A percentile compares a stretch with the other conserved stretches of the same genome.
These are phyloP conservation scores for Aspergillus viridinutans DNA, from an alignment of 2,329 filamentous ascomycete genomes.

Conservation along the genomic window DNA sequence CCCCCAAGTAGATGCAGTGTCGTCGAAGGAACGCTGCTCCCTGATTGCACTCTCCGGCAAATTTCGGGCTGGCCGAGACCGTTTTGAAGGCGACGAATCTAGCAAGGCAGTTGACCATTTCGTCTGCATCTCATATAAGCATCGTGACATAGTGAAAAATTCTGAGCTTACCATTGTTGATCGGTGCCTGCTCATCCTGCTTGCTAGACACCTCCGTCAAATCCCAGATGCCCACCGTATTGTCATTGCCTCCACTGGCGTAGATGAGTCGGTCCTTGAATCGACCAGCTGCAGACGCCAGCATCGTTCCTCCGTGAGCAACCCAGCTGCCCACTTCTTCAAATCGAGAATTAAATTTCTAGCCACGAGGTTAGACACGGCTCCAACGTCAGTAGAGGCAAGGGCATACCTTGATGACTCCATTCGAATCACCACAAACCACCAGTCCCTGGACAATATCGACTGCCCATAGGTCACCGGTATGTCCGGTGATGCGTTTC, in stretches of 20 bases:
- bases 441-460: constrained; percentile 80
- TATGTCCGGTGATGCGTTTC: constrained; percentile 75
- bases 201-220: constrained; percentile 55
- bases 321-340: constrained; percentile 73
- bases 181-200: constrained; percentile 45
- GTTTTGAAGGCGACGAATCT: constrained; percentile 92
- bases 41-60: constrained; percentile 84
- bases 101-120: constrained; percentile 65
- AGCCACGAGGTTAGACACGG: neutral
- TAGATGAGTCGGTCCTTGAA: constrained; percentile 74
- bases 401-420: constrained; percentile 68
- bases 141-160: neutral
- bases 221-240: constrained; percentile 84
- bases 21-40: constrained; percentile 87
- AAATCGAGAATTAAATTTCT: constrained; percentile 77
- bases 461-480: constrained; percentile 78
- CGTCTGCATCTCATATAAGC: constrained; percentile 41
- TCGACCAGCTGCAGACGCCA: constrained; percentile 73
- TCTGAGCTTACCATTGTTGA: constrained; percentile 51
- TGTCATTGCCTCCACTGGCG: constrained; percentile 91
- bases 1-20: constrained; percentile 88
- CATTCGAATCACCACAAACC: constrained; percentile 84
- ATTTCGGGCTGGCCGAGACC: constrained; percentile 79
- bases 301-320: constrained; percentile 80
- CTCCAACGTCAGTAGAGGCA: constrained; percentile 4